phyloP scores from a whole-genome alignment of 768 basidiomycete species.

The Psilocybe tampanensis region DNA sequence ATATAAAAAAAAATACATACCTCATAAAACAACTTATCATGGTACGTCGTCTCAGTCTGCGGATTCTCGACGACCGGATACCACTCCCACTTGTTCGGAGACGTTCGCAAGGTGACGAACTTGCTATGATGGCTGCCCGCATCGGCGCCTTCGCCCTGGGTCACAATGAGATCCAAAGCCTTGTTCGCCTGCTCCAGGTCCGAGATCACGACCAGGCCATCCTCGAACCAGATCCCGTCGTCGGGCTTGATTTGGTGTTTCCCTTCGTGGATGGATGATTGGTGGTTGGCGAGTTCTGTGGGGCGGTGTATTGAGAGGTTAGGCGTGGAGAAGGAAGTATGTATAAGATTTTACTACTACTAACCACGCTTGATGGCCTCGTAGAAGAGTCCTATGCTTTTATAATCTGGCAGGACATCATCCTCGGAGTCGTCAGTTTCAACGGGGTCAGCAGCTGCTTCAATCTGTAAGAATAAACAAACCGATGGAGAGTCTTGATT shows the following conservation, averaged over 20 bases:
- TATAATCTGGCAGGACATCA: background rate
- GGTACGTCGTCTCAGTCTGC: constrained; percentile 14
- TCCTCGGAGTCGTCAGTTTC: background rate
- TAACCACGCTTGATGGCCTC: background rate
- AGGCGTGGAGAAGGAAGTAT: too few relatives aligned
- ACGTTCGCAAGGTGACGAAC: constrained; percentile 17
- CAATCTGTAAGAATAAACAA: background rate
- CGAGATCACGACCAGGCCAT: background rate
- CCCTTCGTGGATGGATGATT: constrained; percentile 4
- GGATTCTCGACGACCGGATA: constrained; percentile 21
- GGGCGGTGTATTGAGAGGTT: background rate
- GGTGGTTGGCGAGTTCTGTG: background rate
- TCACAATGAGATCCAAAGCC: background rate
- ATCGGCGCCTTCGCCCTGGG: background rate
- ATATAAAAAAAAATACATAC: background rate
- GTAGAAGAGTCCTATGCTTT: constrained; percentile 4
- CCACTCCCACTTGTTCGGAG: constrained; percentile 13
- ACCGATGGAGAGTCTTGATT: background rate
- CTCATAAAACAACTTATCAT: constrained; percentile 14
- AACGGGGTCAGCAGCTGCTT: background rate
- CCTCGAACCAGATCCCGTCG: constrained; percentile 7
- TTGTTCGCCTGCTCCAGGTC: background rate
- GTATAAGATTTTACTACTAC: too few relatives aligned
- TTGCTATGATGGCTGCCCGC: constrained; percentile 19
- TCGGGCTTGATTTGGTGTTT: constrained; percentile 5